Percentiles rank a stretch among this genome's conserved stretches.
phyloP scores from a whole-genome alignment of 345 rosid genomes.

The Murraya paniculata region DNA sequence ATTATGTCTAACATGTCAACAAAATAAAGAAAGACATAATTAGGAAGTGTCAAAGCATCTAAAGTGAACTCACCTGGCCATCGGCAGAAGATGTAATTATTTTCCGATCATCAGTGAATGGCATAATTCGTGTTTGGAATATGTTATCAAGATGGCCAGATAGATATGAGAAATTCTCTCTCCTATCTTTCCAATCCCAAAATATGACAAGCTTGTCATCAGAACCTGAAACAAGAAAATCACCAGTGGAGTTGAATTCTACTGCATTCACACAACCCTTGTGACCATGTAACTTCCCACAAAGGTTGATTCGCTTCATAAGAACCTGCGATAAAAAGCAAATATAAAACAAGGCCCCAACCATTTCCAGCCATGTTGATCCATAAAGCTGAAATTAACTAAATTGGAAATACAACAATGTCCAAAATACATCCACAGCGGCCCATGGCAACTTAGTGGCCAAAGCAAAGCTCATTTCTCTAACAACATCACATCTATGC shows the following conservation, averaged over 20 bases:
- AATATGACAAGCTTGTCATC: conserved; percentile 51
- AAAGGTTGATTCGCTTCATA: conserved; percentile 44
- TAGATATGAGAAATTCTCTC: conserved; percentile 31
- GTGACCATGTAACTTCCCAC: conserved; percentile 51
- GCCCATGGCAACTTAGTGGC: background rate
- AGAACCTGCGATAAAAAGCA: conserved; percentile 28
- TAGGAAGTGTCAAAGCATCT: background rate
- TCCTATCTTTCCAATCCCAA: conserved; percentile 46
- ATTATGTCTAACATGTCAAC: background rate
- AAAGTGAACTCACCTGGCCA: conserved; percentile 43
- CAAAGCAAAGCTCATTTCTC: background rate
- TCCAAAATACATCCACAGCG: background rate
- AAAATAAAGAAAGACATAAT: background rate
- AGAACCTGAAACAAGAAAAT: conserved; percentile 61
- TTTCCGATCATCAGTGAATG: conserved; percentile 46
- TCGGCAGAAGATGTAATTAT: conserved; percentile 61
- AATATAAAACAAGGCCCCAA: background rate
- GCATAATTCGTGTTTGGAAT: conserved; percentile 56
- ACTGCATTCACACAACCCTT: conserved; percentile 57
- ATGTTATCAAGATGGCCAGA: conserved; percentile 63
- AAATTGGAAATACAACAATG: background rate
- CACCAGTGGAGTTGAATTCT: conserved; percentile 52
- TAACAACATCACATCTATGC: background rate
- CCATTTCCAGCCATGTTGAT: background rate
- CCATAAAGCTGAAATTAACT: background rate